Evolutionary conservation across 441 rosid species (phyloP), one percentile per base, ranked within the genome.

Genomic region (Pelargonium fulgidum): DNA sequence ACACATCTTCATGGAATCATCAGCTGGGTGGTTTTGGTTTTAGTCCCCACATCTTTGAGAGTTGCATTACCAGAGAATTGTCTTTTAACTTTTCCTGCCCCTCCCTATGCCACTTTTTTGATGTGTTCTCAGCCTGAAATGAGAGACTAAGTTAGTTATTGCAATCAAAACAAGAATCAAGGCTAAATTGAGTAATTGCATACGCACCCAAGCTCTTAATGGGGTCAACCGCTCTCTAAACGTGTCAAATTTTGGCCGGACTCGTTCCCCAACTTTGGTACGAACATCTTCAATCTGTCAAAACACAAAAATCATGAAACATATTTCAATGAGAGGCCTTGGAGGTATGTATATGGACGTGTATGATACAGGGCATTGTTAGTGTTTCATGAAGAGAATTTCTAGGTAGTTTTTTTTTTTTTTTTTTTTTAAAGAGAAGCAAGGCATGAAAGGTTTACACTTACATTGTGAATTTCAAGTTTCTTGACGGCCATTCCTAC

Each of bases 91-190:
- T 78, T 50, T 75, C 85, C n/a, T 79, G 71, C 72, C 72, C 78
- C 54, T 82, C 83, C n/a, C 84, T 19, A 70, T 79, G 90, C 92
- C 96, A 92, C 83, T 79, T 85, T 84, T 79, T 83, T 17, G 93
- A 81, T 76, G 68, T 82, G 71, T 66, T 77, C 72, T 76, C 86
- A 0, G 84, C 91, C 97, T 89, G 88, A 70, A 64, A 65, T 68
- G 16, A 72, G 58, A 26, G 20, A 65, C 72, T 78, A 76, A 74
- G 68, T n/a, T 17, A 59, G 22, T 22, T 22, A 0, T 22, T 22
- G 24, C 24, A 22, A 20, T 26, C 33, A 67, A 7, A 48, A 22
- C 13, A 65, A 59, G 4, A 41, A 54, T 12, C 24, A 8, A 65
- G 59, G 45, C 2, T 22, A 10, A 24, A n/a, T 2, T 4, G 14